Percentiles rank a stretch among this genome's conserved stretches.
Conservation (phyloP, 805 yeast species). For the Teunomyces lycoperdinae region DNA sequence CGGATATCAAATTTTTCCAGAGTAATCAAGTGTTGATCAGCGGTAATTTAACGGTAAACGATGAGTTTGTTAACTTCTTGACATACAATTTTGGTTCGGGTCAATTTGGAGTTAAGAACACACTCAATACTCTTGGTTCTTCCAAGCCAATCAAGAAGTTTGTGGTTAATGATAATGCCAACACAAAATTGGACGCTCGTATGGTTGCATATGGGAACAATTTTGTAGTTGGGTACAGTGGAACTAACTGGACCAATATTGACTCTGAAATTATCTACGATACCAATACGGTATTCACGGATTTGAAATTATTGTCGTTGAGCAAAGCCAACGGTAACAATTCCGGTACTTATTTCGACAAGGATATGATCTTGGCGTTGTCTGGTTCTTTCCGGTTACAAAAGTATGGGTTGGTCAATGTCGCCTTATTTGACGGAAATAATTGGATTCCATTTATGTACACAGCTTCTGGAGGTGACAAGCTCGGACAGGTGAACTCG, state of each 20-base stretch:
- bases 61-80: constrained; percentile 42
- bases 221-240: constrained; percentile 43
- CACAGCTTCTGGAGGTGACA: constrained; percentile 21
- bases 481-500: constrained; percentile 29
- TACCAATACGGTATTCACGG: constrained; percentile 39
- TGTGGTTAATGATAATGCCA: constrained; percentile 41
- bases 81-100: constrained; percentile 51
- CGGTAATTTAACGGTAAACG: constrained; percentile 51
- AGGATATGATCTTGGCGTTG: constrained; percentile 48
- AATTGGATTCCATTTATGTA: constrained; percentile 65
- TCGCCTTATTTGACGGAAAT: constrained; percentile 64
- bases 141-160: constrained; percentile 33
- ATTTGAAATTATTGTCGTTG: constrained; percentile 42
- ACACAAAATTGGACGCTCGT: constrained; percentile 38
- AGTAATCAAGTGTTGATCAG: constrained; percentile 38
- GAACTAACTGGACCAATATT: constrained; percentile 46
- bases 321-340: constrained; percentile 25
- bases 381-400: constrained; percentile 54
- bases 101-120: constrained; percentile 15
- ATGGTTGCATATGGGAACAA: constrained; percentile 33
- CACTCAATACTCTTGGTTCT: constrained; percentile 20
- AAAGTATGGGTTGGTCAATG: constrained; percentile 53
- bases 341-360: constrained; percentile 36
- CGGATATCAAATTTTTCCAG: constrained; percentile 48
- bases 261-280: constrained; percentile 28